Evolutionary conservation across 345 rosid species (phyloP), one percentile per base, ranked within the genome.

Genomic region (Viola odorata): DNA sequence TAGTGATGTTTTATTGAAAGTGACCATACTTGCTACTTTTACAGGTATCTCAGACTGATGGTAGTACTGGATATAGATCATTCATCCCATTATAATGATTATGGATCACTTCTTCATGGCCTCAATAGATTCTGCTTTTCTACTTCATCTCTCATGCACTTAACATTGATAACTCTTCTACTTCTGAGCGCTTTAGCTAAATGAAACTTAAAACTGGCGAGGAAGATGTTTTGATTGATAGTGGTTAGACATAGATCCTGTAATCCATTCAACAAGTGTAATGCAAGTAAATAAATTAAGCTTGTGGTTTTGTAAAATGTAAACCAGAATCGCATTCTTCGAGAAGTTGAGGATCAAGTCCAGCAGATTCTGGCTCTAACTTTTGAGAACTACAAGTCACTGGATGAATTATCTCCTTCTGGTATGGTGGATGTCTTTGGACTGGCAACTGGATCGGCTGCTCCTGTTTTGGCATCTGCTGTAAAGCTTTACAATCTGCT

Each of bases 261-360:
- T 23, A 23, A 23, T 23, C 1, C 32, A 23, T 23, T 23, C 32
- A 23, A 23, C 32, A 23, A 23, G 32, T 23, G 32, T 23, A 23
- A 23, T 23, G 32, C 2, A 23, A 1, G 32, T 23, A 23, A 23
- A 23, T 23, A 2, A 1, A 23, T 23, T 23, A 23, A 23, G 32
- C 32, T 23, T 23, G 32, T 23, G 32, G 32, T 23, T 23, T 23
- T 23, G 32, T 23, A 23, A 16, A 16, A 36, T 44, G 11, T 54
- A 37, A n/a, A 8, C 44, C 64, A 69, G 73, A 69, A 69, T 53
- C 73, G 73, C 12, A 57, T 69, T 37, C 64, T 63, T 69, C 64
- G 73, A 16, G 73, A 69, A 54, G 64, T 69, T 58, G 73, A 69
- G 57, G 69, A 63, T 69, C 73, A 69, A 63, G 44, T 69, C 39